These are phyloP conservation scores for Huntiella bhutanensis DNA, from an alignment of 2,329 filamentous ascomycete species.

Conservation along the genomic window DNA sequence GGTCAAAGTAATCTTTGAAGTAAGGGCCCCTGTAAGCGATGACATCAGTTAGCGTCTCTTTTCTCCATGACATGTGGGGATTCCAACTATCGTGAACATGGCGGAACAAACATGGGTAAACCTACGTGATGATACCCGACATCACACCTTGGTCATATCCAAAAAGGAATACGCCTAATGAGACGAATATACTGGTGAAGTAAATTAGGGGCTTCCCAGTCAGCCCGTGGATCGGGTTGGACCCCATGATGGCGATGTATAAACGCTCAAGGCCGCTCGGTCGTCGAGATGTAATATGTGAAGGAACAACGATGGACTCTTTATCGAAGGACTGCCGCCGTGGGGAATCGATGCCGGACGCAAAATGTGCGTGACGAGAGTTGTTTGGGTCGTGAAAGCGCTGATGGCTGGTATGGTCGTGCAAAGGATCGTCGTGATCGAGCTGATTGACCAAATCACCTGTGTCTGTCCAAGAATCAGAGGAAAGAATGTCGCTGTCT, in stretches of 20 bases:
- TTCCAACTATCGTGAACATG: not conserved
- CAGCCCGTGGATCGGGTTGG: conserved; percentile 66
- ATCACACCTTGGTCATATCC: conserved; percentile 84
- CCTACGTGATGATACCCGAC: conserved; percentile 53
- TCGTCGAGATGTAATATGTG: conserved; percentile 35
- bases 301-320: conserved; percentile 69
- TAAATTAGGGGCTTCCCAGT: conserved; percentile 95
- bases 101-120: conserved; percentile 4
- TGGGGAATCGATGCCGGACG: conserved; percentile 30
- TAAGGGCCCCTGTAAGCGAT: conserved; percentile 46
- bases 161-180: conserved; percentile 71
- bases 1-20: conserved; percentile 83
- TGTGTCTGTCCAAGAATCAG: conserved; percentile 70
- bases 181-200: conserved; percentile 84
- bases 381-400: conserved; percentile 28
- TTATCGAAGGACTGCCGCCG: conserved; percentile 30
- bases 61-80: not conserved
- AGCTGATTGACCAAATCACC: conserved; percentile 88
- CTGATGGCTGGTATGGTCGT: conserved; percentile 46
- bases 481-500: conserved; percentile 39
- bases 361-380: conserved; percentile 19
- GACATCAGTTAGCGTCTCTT: conserved; percentile 8
- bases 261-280: conserved; percentile 50
- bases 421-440: conserved; percentile 65
- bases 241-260: conserved; percentile 71